Conservation (phyloP, 225 moss, liverwort and hornwort species). For the Neckera pumila region DNA sequence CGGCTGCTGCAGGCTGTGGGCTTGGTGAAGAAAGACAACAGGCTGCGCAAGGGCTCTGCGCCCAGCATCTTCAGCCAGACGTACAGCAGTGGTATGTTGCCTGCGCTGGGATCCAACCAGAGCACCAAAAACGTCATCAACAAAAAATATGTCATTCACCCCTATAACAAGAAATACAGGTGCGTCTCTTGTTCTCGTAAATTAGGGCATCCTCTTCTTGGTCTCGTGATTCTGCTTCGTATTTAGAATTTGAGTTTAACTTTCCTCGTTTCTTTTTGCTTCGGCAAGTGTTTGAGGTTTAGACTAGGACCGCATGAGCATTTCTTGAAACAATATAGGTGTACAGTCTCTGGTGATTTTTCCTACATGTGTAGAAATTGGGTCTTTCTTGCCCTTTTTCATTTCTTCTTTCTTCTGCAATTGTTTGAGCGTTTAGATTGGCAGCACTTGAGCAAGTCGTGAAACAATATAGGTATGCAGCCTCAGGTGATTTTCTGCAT, state of each 20-base stretch:
- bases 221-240: neutral
- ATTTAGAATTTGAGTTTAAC: neutral
- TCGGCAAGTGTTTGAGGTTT: neutral
- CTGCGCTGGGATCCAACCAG: slow-evolving; percentile 41
- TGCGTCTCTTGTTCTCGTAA: neutral
- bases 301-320: neutral
- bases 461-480: neutral
- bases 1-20: slow-evolving; percentile 6
- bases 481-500: neutral
- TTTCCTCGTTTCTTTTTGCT: neutral
- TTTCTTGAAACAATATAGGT: no score
- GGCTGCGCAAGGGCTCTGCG: slow-evolving; percentile 10
- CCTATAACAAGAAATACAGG: slow-evolving; percentile 29
- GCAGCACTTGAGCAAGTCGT: neutral
- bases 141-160: slow-evolving; percentile 20
- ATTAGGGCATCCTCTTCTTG: neutral
- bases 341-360: neutral
- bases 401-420: neutral
- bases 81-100: slow-evolving; percentile 39
- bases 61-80: slow-evolving; percentile 19
- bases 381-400: neutral
- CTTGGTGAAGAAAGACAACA: neutral
- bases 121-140: slow-evolving; percentile 15
- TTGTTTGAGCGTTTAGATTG: neutral
- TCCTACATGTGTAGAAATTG: neutral